Evolutionary conservation across 768 basidiomycete genomes (phyloP), one percentile per base, ranked within the genome.

Genomic region (Lactarius vividus): DNA sequence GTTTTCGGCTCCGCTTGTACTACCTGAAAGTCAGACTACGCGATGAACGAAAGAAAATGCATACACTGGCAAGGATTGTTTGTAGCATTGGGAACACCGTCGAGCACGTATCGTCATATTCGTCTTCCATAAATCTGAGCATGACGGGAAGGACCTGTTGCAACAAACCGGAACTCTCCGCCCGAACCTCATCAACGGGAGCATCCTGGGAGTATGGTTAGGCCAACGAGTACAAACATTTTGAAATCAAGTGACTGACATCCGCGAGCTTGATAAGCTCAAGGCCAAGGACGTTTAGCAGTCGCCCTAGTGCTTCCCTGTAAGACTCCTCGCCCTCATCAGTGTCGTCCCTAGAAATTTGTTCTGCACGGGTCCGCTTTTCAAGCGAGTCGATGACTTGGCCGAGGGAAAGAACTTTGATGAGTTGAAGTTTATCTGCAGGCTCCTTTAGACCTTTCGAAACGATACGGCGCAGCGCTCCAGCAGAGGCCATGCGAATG

Each of bases 371-470:
- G 11, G 91, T 90, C 75, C 90, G 89, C 28, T 83, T 74, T 77
- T 96, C 92, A 28, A 98, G 79, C 1, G 89, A 88, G 46, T 87
- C 87, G 13, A 98, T 79, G 23, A 96, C 90, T 67, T 89, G 84
- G 13, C 88, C 88, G 31, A 98, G 79, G 23, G 96, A 89, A 37
- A 99, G 83, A 3, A 97, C 92, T 72, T 93, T 89, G 71, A 98
- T 82, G 18, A 98, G 81, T 71, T 93, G 90, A 10, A 99, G 77
- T 75, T 97, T 97, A 74, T 96, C 95, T 42, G 82, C 81, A 0
- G 92, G 86, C 72, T 96, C 94, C 73, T 98, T 95, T 53, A 98
- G 82, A 20, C 97, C 97, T 76, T 98, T 98, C 29, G 85, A 79
- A n/a, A 96, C 83, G 59, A 98, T 92, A 28, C 90, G 87, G 13